A percentile compares a stretch with the other conserved stretches of the same genome.
Conservation (phyloP, 768 basidiomycete species). For the Lactarius quietus region DNA sequence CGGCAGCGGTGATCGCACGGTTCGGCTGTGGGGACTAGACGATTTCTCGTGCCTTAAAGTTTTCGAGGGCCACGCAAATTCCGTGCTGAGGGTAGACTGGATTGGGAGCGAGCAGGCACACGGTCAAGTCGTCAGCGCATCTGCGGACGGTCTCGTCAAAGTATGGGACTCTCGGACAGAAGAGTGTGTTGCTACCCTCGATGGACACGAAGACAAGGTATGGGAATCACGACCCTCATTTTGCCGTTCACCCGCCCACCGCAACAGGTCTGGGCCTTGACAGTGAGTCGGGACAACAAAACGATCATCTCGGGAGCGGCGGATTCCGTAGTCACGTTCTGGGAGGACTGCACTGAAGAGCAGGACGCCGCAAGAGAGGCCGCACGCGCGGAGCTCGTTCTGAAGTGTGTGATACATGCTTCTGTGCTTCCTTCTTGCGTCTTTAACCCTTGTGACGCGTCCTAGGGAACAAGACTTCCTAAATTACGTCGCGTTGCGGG, state of each 20-base stretch:
- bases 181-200: constrained; percentile 82
- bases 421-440: background rate
- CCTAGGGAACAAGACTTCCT: constrained; percentile 93
- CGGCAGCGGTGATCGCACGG: constrained; percentile 92
- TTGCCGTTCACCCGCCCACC: constrained; percentile 5
- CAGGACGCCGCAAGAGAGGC: constrained; percentile 70
- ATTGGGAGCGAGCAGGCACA: constrained; percentile 54
- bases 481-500: constrained; percentile 83
- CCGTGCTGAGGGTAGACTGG: constrained; percentile 91
- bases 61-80: constrained; percentile 98
- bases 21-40: constrained; percentile 91
- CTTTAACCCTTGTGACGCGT: background rate
- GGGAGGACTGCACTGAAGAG: constrained; percentile 92
- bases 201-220: constrained; percentile 98
- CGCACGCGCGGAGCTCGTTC: constrained; percentile 66
- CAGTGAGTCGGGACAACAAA: constrained; percentile 74
- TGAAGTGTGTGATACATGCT: constrained; percentile 65
- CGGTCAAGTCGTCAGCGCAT: constrained; percentile 78
- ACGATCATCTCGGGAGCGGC: constrained; percentile 92
- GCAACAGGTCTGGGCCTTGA: constrained; percentile 92
- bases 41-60: constrained; percentile 94
- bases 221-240: constrained; percentile 27
- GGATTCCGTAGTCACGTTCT: constrained; percentile 93
- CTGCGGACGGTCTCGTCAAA: constrained; percentile 94
- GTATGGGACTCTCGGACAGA: constrained; percentile 91